phyloP scores from a whole-genome alignment of 2,329 filamentous ascomycete species.

The Meredithiella fracta region DNA sequence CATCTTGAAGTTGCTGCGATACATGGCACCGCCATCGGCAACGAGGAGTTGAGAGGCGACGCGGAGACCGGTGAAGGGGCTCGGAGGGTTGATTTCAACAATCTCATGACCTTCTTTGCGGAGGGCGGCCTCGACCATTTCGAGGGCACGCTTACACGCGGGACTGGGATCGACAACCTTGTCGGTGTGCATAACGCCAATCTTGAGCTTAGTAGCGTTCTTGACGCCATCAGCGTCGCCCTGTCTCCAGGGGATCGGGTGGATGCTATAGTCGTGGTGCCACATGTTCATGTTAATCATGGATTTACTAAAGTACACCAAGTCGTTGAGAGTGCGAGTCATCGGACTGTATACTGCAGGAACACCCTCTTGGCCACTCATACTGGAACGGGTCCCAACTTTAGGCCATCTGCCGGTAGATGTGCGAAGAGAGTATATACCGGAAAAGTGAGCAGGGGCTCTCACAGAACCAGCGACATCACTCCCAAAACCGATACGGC shows the following conservation, averaged over 20 bases:
- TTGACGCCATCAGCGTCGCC: conserved; percentile 42
- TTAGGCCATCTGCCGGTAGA: conserved; percentile 86
- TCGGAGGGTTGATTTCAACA: conserved; percentile 43
- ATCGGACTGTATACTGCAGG: conserved; percentile 84
- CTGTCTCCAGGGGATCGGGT: conserved; percentile 65
- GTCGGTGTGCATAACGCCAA: conserved; percentile 66
- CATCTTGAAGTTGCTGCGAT: conserved; percentile 56
- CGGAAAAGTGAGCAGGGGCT: conserved; percentile 74
- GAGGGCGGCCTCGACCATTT: conserved; percentile 53
- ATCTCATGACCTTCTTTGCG: conserved; percentile 60
- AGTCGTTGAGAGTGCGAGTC: conserved; percentile 67
- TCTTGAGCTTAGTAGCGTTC: conserved; percentile 45
- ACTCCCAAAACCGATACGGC: conserved; percentile 75
- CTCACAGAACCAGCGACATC: conserved; percentile 84
- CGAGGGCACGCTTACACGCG: conserved; percentile 62
- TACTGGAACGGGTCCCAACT: conserved; percentile 65
- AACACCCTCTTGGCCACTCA: conserved; percentile 84
- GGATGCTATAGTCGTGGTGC: conserved; percentile 74
- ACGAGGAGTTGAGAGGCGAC: conserved; percentile 70
- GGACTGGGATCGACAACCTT: conserved; percentile 75
- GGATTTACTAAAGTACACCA: conserved; percentile 67
- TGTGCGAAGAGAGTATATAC: conserved; percentile 74
- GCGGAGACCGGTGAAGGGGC: conserved; percentile 57
- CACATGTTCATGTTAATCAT: conserved; percentile 72
- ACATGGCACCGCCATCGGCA: conserved; percentile 67